A percentile compares a stretch with the other conserved stretches of the same genome.
Conservation (phyloP, 108 stramenopile species). For the Skeletonema grethae region DNA sequence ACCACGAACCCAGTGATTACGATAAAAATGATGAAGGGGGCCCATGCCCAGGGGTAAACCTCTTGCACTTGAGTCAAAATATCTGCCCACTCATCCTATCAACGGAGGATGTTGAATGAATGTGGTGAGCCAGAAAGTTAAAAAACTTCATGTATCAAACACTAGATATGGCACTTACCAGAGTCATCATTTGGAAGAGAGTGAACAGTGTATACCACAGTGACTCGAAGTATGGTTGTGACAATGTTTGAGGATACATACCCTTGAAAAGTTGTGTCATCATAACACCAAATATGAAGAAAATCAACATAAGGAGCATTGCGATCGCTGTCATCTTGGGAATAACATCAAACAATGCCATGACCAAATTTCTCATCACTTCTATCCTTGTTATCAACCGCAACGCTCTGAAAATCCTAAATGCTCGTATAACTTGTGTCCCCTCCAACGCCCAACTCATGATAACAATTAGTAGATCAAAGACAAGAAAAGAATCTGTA, state of each 20-base stretch:
- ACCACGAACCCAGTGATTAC: constrained; percentile 77
- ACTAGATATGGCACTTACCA: constrained; percentile 34
- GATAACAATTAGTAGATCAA: constrained; percentile 72
- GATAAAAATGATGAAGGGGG: constrained; percentile 64
- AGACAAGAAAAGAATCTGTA: constrained; percentile 69
- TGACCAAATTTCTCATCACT: constrained; percentile 66
- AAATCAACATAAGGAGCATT: constrained; percentile 58
- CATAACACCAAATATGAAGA: constrained; percentile 78
- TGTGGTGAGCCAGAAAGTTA: not conserved
- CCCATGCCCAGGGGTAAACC: constrained; percentile 64
- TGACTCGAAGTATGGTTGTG: constrained; percentile 51
- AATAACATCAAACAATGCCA: constrained; percentile 67
- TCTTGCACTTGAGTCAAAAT: constrained; percentile 49
- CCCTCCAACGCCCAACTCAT: constrained; percentile 63
- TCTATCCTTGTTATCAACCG: constrained; percentile 75
- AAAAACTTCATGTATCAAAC: not conserved
- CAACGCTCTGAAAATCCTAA: constrained; percentile 76
- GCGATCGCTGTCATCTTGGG: constrained; percentile 72
- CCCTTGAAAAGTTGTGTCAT: constrained; percentile 62
- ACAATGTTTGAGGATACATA: constrained; percentile 4
- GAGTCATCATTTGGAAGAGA: constrained; percentile 74
- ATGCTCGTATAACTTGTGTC: constrained; percentile 74
- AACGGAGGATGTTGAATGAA: constrained; percentile 48
- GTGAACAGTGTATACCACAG: constrained; percentile 63
- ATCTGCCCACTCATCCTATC: constrained; percentile 61